Conservation (phyloP, 73 alveolate species). For the Paramecium octaurelia region DNA sequence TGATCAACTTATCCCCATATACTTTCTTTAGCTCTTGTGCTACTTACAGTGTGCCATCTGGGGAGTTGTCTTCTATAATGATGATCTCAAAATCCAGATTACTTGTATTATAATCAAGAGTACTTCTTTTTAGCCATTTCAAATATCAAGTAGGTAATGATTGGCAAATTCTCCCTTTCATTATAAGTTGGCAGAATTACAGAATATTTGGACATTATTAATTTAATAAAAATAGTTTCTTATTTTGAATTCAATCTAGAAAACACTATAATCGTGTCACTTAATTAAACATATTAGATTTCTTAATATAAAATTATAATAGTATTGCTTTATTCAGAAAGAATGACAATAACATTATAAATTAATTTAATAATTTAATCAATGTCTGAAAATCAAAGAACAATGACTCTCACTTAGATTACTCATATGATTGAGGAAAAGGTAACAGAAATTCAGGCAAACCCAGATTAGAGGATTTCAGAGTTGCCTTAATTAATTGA, state of each 20-base stretch:
- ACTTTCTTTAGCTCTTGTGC: conserved; percentile 83
- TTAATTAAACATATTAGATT: neutral
- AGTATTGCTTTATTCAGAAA: neutral
- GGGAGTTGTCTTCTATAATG: conserved; percentile 96
- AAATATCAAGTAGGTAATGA: conserved; percentile 82
- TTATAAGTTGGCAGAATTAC: conserved; percentile 96
- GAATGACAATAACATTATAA: neutral
- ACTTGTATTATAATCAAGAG: neutral
- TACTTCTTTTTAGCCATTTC: conserved; percentile 74
- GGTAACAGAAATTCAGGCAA: neutral
- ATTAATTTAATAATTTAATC: neutral
- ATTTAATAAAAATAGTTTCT: neutral
- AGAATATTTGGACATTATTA: conserved; percentile 76
- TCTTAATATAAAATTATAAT: neutral
- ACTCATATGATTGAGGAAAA: neutral
- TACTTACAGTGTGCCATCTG: conserved; percentile 94
- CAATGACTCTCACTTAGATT: neutral
- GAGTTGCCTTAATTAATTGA: neutral
- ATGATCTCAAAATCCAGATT: conserved; percentile 87
- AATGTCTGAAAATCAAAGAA: neutral
- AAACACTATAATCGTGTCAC: neutral
- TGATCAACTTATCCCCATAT: conserved; percentile 82
- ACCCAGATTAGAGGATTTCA: neutral
- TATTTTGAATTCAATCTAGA: neutral
- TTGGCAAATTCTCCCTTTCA: conserved; percentile 96